Evolutionary conservation across 2,329 filamentous ascomycete species (phyloP), one percentile per base, ranked within the genome.

Genomic region (Microdochium nivale): DNA sequence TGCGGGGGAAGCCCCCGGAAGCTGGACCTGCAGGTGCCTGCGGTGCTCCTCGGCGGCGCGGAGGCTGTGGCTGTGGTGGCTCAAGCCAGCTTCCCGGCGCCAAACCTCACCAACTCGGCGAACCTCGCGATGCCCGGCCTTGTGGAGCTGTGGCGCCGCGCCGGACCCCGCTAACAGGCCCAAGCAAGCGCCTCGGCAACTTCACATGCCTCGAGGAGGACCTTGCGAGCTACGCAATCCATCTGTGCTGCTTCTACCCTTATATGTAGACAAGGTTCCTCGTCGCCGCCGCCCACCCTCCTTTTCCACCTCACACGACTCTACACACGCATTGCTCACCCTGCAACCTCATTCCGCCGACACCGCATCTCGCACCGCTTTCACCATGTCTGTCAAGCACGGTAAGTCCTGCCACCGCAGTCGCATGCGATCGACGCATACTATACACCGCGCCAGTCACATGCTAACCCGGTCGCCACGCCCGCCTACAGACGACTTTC

Each of bases 341-440:
- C 24, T 40, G 13, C 21, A n/a, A 23, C 49, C 47, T 47, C 25
- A 35, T 25, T 33, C 11, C 52, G 44, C 46, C 24, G 24, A 37
- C 51, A 52, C 19, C 50, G 33, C 58, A 35, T 48, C 40, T 43
- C 46, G 43, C 49, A 24, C 53, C 27, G 44, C 49, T 24, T 54
- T 56, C 71, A 78, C 59, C 61, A 90, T 90, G 86, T 76, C 82
- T 79, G 78, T 90, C 72, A 84, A 84, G 71, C 84, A 86, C 73
- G 80, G 86, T 88, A 75, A 59, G 76, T 67, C 4, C 5, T 50
- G 33, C 33, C n/a, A 30, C 25, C 21, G 25, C n/a, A 27, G 7
- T 25, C 51, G 11, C 23, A 11, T 35, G 24, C 21, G 30, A n/a
- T n/a, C n/a, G n/a, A n/a, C n/a, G n/a, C n/a, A n/a, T 4, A 16